A percentile compares a stretch with the other conserved stretches of the same genome.
Conservation (phyloP, 2,329 filamentous ascomycete species). For the Colletotrichum tofieldiae region DNA sequence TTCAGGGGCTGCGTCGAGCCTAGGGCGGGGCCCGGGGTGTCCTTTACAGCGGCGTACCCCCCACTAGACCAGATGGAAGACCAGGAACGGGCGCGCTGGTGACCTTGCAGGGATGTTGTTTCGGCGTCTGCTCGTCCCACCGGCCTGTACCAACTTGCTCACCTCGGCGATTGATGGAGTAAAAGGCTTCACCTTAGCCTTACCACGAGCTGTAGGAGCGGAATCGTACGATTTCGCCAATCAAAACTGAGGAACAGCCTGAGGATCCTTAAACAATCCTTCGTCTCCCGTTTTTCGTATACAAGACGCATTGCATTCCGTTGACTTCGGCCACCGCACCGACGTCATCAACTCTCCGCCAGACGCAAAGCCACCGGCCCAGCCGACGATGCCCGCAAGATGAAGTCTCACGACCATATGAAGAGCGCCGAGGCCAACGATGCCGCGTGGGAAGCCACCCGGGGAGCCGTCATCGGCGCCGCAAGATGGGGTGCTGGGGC, state of each 20-base stretch:
- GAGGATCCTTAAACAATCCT: neutral
- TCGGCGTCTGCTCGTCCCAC: slow-evolving; percentile 41
- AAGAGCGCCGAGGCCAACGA: slow-evolving; percentile 77
- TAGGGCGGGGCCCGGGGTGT: slow-evolving; percentile 2
- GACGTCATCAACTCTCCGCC: slow-evolving; percentile 36
- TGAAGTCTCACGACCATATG: slow-evolving; percentile 71
- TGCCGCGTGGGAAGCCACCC: slow-evolving; percentile 80
- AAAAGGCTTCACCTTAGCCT: slow-evolving; percentile 21
- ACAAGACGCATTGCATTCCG: neutral
- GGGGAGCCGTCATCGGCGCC: slow-evolving; percentile 77
- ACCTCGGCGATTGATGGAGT: slow-evolving; percentile 38
- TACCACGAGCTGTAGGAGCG: slow-evolving; percentile 3
- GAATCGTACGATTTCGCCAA: slow-evolving; percentile 40
- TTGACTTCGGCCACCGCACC: neutral
- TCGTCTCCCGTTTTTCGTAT: neutral
- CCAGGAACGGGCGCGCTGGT: slow-evolving; percentile 10
- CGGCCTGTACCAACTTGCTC: slow-evolving; percentile 18
- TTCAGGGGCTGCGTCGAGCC: slow-evolving; percentile 29
- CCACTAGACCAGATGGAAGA: slow-evolving; percentile 9
- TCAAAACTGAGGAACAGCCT: slow-evolving; percentile 4
- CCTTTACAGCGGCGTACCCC: neutral
- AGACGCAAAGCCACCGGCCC: slow-evolving; percentile 1
- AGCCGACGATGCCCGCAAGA: slow-evolving; percentile 45
- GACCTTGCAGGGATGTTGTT: slow-evolving; percentile 15
- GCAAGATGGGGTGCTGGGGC: slow-evolving; percentile 81